Conservation (phyloP, 2,329 filamentous ascomycete genomes). For the Aquanectria penicillioides region DNA sequence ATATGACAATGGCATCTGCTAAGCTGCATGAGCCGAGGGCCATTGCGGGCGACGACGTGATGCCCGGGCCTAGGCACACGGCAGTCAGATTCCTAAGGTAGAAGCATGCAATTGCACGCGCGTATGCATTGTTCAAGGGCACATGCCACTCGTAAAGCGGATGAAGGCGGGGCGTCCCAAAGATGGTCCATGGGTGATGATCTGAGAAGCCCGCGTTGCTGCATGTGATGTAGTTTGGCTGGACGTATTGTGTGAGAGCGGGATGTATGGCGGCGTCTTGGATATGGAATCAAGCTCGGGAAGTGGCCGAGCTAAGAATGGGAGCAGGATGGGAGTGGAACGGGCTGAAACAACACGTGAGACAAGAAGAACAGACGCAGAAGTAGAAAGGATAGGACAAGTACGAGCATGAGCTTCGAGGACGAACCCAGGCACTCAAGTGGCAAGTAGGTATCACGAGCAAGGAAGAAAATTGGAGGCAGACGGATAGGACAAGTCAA, state of each 20-base stretch:
- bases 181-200: not conserved
- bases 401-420: no score
- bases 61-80: not conserved
- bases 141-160: not conserved
- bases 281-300: constrained; percentile 26
- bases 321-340: not conserved
- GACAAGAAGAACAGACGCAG: constrained; percentile 10
- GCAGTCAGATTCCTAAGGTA: not conserved
- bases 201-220: not conserved
- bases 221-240: constrained; percentile 17
- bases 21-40: constrained; percentile 18
- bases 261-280: constrained; percentile 3
- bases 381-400: not conserved
- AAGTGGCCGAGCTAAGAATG: constrained; percentile 28
- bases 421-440: no score
- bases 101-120: not conserved
- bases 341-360: constrained; percentile 24
- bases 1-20: constrained; percentile 13
- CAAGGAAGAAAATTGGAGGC: no score
- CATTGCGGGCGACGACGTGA: constrained; percentile 4
- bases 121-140: not conserved
- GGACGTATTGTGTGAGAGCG: not conserved
- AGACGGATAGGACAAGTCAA: no score
- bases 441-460: no score
- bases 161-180: not conserved